Evolutionary conservation across 2,329 filamentous ascomycete species (phyloP).

Genomic region (Mollisia scopiformis): DNA sequence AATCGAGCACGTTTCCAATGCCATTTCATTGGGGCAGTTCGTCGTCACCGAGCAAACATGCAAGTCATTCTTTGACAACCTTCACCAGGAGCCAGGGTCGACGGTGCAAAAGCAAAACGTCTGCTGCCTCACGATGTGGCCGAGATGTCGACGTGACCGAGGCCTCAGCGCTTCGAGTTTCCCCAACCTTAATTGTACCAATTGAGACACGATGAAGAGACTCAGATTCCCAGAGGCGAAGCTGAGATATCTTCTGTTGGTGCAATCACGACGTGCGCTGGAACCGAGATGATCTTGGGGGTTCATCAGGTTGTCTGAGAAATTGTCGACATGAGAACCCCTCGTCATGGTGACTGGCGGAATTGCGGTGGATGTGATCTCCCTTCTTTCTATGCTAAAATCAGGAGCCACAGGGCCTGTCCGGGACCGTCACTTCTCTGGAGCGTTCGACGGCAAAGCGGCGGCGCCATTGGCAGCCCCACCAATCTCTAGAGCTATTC

Average conservation of each 20-base stretch:
- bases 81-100: constrained; percentile 1
- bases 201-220: background rate
- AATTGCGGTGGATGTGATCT: too few species aligned
- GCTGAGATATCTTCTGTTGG: background rate
- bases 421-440: too few species aligned
- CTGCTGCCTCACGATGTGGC: constrained; percentile 15
- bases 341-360: background rate
- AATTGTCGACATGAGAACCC: background rate
- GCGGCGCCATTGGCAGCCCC: too few species aligned
- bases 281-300: background rate
- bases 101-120: constrained; percentile 16
- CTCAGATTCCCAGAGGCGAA: background rate
- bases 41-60: constrained; percentile 9
- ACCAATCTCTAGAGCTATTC: background rate
- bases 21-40: background rate
- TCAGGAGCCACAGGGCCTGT: too few species aligned
- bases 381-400: too few species aligned
- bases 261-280: background rate
- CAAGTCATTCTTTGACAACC: constrained; percentile 13
- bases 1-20: background rate
- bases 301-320: background rate
- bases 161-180: constrained; percentile 4
- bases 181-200: background rate
- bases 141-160: background rate
- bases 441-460: too few species aligned